phyloP scores from a whole-genome alignment of 2,329 filamentous ascomycete species.

The Phyllosticta capitalensis region DNA sequence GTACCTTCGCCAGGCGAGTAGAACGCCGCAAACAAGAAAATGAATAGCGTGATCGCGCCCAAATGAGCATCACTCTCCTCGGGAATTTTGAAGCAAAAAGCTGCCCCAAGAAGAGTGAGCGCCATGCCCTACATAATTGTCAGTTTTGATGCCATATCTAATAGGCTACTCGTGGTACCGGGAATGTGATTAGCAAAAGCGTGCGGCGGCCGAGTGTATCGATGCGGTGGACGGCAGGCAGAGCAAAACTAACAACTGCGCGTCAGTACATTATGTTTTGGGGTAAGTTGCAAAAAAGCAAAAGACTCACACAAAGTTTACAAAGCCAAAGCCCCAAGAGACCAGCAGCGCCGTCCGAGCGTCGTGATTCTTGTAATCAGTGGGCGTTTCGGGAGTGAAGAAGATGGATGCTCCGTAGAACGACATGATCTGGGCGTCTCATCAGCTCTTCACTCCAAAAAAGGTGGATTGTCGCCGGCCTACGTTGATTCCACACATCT shows the following conservation, averaged over 20 bases:
- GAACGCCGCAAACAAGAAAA: conserved; percentile 44
- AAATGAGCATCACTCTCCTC: conserved; percentile 16
- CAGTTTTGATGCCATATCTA: too few relatives aligned
- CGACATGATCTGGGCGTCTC: conserved; percentile 5
- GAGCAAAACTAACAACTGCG: conserved; percentile 23
- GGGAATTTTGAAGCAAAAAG: conserved; percentile 31
- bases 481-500: conserved; percentile 22
- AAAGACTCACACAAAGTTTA: conserved; percentile 29
- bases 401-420: background rate
- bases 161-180: conserved; percentile 8
- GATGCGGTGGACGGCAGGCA: conserved; percentile 38
- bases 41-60: conserved; percentile 29
- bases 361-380: conserved; percentile 23
- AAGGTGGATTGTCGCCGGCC: conserved; percentile 21
- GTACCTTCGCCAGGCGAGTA: conserved; percentile 36
- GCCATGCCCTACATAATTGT: conserved; percentile 25
- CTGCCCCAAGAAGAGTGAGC: conserved; percentile 40
- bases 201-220: conserved; percentile 32
- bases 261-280: background rate
- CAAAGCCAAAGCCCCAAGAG: conserved; percentile 36
- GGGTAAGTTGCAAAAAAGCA: background rate
- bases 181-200: conserved; percentile 37
- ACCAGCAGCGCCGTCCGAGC: conserved; percentile 22
- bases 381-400: background rate
- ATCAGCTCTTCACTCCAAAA: conserved; percentile 14